Evolutionary conservation across 2,329 filamentous ascomycete species (phyloP).

Genomic region (Ascocoryne sarcoides): DNA sequence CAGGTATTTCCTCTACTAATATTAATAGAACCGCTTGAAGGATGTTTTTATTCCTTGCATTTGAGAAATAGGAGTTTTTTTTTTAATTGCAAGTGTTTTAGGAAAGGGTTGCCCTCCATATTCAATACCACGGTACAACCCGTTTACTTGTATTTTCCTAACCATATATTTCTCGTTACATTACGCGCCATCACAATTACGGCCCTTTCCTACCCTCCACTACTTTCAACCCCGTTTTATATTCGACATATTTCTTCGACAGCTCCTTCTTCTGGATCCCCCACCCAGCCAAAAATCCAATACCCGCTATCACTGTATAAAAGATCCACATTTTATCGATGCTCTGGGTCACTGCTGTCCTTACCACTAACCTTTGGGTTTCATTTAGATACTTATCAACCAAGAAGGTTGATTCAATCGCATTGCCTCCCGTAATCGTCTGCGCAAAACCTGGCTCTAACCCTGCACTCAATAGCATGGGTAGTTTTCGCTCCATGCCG

Average conservation of each 20-base stretch:
- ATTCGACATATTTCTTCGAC: not conserved
- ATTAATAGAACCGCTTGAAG: too few relatives aligned
- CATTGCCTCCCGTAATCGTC: not conserved
- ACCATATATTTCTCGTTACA: too few relatives aligned
- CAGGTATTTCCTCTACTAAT: too few relatives aligned
- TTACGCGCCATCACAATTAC: too few relatives aligned
- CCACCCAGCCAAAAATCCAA: not conserved
- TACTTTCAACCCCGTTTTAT: not conserved
- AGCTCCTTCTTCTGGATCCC: not conserved
- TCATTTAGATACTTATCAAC: not conserved
- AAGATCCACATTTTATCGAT: conserved; percentile 1
- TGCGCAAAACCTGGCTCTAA: not conserved
- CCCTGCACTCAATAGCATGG: conserved; percentile 25
- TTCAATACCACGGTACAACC: too few relatives aligned
- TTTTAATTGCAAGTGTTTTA: too few relatives aligned
- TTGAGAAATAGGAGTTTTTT: too few relatives aligned
- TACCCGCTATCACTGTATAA: not conserved
- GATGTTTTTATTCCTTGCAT: too few relatives aligned
- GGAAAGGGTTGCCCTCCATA: too few relatives aligned
- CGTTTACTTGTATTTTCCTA: too few relatives aligned
- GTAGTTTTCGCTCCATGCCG: not conserved
- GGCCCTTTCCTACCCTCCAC: too few relatives aligned
- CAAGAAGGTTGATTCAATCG: conserved; percentile 6
- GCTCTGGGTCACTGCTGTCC: not conserved
- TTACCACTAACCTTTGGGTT: not conserved